These are phyloP conservation scores for Sistotremastrum niveocremeum DNA, from an alignment of 768 basidiomycete genomes.

Conservation along the genomic window DNA sequence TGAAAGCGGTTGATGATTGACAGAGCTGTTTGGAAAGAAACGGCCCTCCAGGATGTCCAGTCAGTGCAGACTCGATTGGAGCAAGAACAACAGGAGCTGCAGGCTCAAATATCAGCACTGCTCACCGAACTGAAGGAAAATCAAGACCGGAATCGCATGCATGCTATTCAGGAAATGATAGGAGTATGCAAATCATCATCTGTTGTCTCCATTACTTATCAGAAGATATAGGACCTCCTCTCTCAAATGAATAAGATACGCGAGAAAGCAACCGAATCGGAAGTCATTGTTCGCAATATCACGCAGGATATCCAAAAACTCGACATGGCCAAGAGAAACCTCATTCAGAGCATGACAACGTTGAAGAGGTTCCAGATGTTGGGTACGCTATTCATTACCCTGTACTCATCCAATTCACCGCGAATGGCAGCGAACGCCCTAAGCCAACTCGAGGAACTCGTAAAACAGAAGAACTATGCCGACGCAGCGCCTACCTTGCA, in stretches of 20 bases:
- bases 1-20: neutral
- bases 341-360: constrained; percentile 79
- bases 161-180: constrained; percentile 90
- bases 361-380: constrained; percentile 89
- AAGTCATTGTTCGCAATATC: constrained; percentile 88
- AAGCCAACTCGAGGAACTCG: constrained; percentile 64
- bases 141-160: constrained; percentile 84
- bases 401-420: neutral
- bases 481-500: constrained; percentile 67
- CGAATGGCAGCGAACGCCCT: constrained; percentile 56
- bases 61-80: constrained; percentile 54
- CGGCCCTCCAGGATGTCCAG: constrained; percentile 58
- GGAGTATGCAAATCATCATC: constrained; percentile 39
- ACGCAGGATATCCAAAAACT: constrained; percentile 94
- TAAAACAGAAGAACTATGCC: constrained; percentile 64
- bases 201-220: neutral
- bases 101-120: constrained; percentile 57
- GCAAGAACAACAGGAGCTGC: constrained; percentile 55
- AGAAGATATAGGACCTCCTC: constrained; percentile 57
- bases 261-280: constrained; percentile 94
- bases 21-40: constrained; percentile 34
- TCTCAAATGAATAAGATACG: constrained; percentile 93
- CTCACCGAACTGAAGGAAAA: constrained; percentile 54
- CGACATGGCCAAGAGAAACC: constrained; percentile 87
- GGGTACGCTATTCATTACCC: constrained; percentile 34